A percentile compares a stretch with the other conserved stretches of the same genome.
Evolutionary conservation across 2,329 filamentous ascomycete species (phyloP).

Genomic region (Colletotrichum sp.): DNA sequence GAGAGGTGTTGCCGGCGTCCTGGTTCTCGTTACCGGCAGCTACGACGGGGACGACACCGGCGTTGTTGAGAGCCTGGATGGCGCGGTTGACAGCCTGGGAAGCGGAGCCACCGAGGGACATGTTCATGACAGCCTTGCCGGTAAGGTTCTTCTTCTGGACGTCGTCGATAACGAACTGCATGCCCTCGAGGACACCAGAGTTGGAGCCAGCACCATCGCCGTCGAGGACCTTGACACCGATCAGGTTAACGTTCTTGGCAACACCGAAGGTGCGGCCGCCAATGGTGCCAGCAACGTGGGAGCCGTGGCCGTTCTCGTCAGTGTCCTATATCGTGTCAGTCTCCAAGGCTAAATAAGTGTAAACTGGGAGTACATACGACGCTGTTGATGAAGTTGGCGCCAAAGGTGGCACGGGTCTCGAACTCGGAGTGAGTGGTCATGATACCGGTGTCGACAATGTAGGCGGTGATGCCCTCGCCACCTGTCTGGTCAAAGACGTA

Average conservation of each 20-base stretch:
- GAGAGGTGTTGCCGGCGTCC: constrained; percentile 56
- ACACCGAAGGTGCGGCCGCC: constrained; percentile 66
- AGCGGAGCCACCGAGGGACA: constrained; percentile 61
- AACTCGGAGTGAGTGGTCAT: constrained; percentile 60
- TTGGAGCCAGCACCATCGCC: constrained; percentile 52
- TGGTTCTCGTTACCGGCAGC: constrained; percentile 64
- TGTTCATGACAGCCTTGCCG: constrained; percentile 67
- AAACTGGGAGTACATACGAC: constrained; percentile 39
- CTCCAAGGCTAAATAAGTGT: no score
- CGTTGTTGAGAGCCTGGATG: constrained; percentile 51
- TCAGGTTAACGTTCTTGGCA: constrained; percentile 59
- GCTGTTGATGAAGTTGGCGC: constrained; percentile 55
- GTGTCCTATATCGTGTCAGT: constrained; percentile 37
- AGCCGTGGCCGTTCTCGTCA: constrained; percentile 68
- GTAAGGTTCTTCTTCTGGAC: constrained; percentile 41
- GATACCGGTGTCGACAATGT: constrained; percentile 72
- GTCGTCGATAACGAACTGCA: constrained; percentile 60
- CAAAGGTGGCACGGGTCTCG: constrained; percentile 58
- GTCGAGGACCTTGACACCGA: constrained; percentile 68
- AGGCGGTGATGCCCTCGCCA: constrained; percentile 63
- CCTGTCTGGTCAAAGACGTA: constrained; percentile 60
- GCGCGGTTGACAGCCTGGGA: constrained; percentile 61
- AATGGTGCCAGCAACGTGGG: constrained; percentile 68
- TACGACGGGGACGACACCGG: constrained; percentile 62
- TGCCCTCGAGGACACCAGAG: constrained; percentile 61